A percentile compares a stretch with the other conserved stretches of the same genome.
These are phyloP conservation scores for Populus hybrid DNA, from an alignment of 441 rosid genomes.

Conservation along the genomic window DNA sequence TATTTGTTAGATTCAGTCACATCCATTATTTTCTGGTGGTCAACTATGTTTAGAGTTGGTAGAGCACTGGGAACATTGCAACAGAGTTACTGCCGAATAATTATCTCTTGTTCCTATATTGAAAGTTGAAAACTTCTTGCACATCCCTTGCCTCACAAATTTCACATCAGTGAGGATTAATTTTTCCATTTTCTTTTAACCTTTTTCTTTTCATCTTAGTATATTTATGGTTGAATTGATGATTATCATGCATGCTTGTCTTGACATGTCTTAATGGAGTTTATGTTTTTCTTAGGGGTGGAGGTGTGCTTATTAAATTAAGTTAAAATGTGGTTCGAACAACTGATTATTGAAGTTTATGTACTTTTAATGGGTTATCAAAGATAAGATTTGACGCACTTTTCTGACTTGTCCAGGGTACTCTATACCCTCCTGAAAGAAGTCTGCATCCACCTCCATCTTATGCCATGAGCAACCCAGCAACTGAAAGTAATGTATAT, in stretches of 20 bases:
- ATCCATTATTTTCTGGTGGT: neutral
- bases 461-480: conserved; percentile 37
- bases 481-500: conserved; percentile 39
- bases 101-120: neutral
- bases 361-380: conserved; percentile 1
- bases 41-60: neutral
- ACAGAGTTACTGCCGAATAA: neutral
- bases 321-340: neutral
- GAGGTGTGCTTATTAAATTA: neutral
- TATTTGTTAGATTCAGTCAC: neutral
- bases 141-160: neutral
- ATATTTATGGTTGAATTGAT: neutral
- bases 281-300: neutral
- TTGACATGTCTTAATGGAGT: neutral
- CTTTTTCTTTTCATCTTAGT: neutral
- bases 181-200: neutral
- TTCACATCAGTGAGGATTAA: neutral
- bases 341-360: neutral
- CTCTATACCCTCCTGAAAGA: conserved; percentile 55
- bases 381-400: neutral
- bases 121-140: neutral
- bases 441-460: conserved; percentile 44
- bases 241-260: neutral
- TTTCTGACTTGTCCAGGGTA: conserved; percentile 46
- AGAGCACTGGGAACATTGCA: neutral